Conservation (phyloP, 148 eudicot species). For the Spergularia marina region DNA sequence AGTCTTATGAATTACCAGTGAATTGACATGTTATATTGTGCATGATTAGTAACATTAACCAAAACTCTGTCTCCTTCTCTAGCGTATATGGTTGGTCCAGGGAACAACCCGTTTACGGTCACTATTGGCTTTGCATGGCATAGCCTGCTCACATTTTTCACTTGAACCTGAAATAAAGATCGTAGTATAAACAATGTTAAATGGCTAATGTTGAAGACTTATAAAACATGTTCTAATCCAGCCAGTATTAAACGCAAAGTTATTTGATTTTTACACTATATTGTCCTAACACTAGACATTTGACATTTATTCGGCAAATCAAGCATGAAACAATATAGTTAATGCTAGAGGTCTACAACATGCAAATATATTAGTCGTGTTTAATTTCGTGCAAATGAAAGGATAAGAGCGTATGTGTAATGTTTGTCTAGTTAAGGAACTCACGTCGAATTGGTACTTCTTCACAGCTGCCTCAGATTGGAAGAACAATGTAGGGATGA, state of each 20-base stretch:
- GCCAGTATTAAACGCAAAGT: too few relatives aligned
- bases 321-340: too few relatives aligned
- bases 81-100: constrained; percentile 64
- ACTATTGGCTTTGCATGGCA: constrained; percentile 68
- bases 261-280: too few relatives aligned
- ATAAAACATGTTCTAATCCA: too few relatives aligned
- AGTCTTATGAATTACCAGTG: constrained; percentile 50
- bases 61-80: constrained; percentile 55
- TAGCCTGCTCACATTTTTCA: constrained; percentile 43
- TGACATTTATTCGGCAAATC: too few relatives aligned
- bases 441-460: constrained; percentile 59
- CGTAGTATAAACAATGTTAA: too few relatives aligned
- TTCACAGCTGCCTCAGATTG: constrained; percentile 37
- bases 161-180: constrained; percentile 39
- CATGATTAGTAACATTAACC: constrained; percentile 55
- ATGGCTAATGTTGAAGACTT: too few relatives aligned
- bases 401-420: too few relatives aligned
- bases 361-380: too few relatives aligned
- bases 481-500: constrained; percentile 10
- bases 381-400: too few relatives aligned
- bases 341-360: too few relatives aligned
- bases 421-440: constrained; percentile 14
- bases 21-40: constrained; percentile 55
- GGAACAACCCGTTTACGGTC: constrained; percentile 67
- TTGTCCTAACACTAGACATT: too few relatives aligned